Evolutionary conservation across 2,329 filamentous ascomycete genomes (phyloP).

Genomic region (Thelonectria olida): DNA sequence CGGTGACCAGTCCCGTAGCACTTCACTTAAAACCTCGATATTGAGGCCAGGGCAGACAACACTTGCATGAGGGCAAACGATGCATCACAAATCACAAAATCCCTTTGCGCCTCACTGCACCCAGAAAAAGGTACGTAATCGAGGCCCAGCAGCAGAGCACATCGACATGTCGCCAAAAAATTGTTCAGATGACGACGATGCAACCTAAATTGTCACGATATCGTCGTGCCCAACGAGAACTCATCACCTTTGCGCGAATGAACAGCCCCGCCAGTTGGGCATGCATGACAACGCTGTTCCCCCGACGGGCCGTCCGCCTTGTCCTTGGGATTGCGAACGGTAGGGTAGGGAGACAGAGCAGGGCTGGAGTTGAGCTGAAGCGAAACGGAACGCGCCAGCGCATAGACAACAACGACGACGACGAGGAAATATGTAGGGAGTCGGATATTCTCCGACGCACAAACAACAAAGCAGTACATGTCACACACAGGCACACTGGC

Average conservation of each 20-base stretch:
- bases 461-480: conserved; percentile 22
- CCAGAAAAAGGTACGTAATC: too few relatives aligned
- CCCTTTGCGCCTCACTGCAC: too few relatives aligned
- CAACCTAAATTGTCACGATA: not conserved
- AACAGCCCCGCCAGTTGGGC: not conserved
- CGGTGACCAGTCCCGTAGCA: too few relatives aligned
- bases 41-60: too few relatives aligned
- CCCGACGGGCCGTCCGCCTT: not conserved
- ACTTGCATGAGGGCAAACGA: too few relatives aligned
- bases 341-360: not conserved
- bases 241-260: not conserved
- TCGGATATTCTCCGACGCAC: conserved; percentile 18
- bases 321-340: not conserved
- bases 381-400: conserved; percentile 10
- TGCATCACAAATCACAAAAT: too few relatives aligned
- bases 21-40: too few relatives aligned
- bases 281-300: not conserved
- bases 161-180: too few relatives aligned
- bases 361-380: not conserved
- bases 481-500: not conserved
- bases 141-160: too few relatives aligned
- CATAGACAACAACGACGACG: not conserved
- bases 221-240: too few relatives aligned
- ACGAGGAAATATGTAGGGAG: not conserved
- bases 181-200: too few relatives aligned